Evolutionary conservation across 2,329 filamentous ascomycete species (phyloP).

Genomic region (Orbilia quercus): DNA sequence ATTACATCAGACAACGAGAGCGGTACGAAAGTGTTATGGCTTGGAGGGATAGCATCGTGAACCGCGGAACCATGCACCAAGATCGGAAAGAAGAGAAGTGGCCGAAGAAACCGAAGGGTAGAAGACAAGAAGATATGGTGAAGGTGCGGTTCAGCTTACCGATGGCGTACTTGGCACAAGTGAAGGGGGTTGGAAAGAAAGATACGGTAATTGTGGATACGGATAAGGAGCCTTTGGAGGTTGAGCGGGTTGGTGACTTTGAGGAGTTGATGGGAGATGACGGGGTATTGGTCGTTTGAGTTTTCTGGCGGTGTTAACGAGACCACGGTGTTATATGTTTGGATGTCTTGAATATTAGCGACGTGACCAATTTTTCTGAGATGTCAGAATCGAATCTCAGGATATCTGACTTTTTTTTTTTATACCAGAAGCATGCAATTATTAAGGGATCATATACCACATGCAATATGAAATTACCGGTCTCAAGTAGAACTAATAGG

Average conservation of each 20-base stretch:
- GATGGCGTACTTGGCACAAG: constrained; percentile 48
- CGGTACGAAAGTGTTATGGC: constrained; percentile 69
- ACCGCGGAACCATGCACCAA: constrained; percentile 47
- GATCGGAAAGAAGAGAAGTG: constrained; percentile 51
- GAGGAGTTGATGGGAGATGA: constrained; percentile 52
- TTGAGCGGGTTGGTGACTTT: constrained; percentile 47
- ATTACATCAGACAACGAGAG: constrained; percentile 74
- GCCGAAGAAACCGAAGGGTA: constrained; percentile 54
- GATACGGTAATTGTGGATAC: constrained; percentile 30
- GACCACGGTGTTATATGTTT: not conserved
- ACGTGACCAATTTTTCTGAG: not conserved
- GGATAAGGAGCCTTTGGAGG: constrained; percentile 39
- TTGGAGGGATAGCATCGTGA: constrained; percentile 61
- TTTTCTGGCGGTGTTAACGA: not conserved
- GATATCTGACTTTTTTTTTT: no score
- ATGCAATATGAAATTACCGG: no score
- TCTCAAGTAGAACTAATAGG: no score
- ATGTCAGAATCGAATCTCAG: not conserved
- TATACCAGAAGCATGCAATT: no score
- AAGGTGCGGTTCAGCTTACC: constrained; percentile 48
- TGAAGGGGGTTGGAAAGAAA: constrained; percentile 22
- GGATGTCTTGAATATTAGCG: constrained; percentile 40
- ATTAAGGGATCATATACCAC: no score
- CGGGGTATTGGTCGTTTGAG: constrained; percentile 32
- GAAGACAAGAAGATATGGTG: constrained; percentile 49